Base-by-base conservation (phyloP, 495 filamentous ascomycete species). In the Daldinia caldariorum region DNA sequence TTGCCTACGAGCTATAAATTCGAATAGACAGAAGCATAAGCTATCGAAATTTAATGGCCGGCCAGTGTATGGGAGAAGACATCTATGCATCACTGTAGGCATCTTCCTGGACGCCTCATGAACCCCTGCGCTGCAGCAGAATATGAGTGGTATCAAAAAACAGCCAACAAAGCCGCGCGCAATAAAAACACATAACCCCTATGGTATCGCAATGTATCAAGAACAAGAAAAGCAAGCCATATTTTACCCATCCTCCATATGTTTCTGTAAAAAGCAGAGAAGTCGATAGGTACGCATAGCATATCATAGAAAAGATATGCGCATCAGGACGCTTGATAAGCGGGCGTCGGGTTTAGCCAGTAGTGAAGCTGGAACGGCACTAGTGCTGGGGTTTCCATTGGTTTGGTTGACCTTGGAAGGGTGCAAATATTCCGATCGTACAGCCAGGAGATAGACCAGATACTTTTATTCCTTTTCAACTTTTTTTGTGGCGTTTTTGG, bases 141-240 rank as follows among this genome's bases (percentile, higher is more conserved):
- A 32, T 66, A 35, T 62, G 16, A 66, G 67, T 73, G 71, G 71
- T 73, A 73, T 73, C 71, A 73, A 66, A 69, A 73, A 73, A 66
- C 60, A 70, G 32, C 50, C 39, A 73, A 61, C 61, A 41, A 47
- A 59, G 58, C 58, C 63, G 45, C 51, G 61, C 51, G 43, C 8
- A 47, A 73, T 41, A 67, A 69, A 68, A 45, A 63, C 47, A 66
- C 50, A 71, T 26, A 68, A 67, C 47, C 54, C 71, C 62, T 58
- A 59, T 73, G 71, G 67, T 73, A 70, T 73, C 71, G 67, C 59
- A 66, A 58, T 73, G 69, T 73, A 73, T 73, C 63, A 26, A 73
- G 66, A 69, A 66, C 32, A 61, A 63, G 60, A 73, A 61, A 57
- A 58, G 39, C 16, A 45, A 20, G n/a, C 56, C 60, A 26, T 34